phyloP scores from a whole-genome alignment of 2,329 filamentous ascomycete species.

The Lachnellula willkommii region DNA sequence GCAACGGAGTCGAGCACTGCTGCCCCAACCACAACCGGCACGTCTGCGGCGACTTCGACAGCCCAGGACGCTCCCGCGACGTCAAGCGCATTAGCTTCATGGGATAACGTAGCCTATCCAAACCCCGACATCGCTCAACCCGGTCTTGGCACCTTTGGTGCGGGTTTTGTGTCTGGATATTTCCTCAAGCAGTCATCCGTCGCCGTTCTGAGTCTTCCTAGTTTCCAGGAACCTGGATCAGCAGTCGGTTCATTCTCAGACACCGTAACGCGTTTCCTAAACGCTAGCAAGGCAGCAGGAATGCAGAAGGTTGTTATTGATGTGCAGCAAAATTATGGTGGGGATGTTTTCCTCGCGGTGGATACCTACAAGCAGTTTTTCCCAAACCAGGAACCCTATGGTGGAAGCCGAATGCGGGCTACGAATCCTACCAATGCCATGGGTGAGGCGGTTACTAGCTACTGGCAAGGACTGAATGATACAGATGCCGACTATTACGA shows the following conservation, averaged over 20 bases:
- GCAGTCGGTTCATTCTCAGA: slow-evolving; percentile 28
- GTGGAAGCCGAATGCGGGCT: slow-evolving; percentile 20
- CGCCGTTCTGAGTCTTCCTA: slow-evolving; percentile 37
- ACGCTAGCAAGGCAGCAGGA: slow-evolving; percentile 37
- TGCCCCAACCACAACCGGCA: slow-evolving; percentile 32
- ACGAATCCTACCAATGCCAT: slow-evolving; percentile 18
- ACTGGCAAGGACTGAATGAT: slow-evolving; percentile 15
- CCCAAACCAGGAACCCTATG: slow-evolving; percentile 26
- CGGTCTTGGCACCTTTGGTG: slow-evolving; percentile 19
- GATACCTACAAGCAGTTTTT: slow-evolving; percentile 43
- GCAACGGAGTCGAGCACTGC: not conserved
- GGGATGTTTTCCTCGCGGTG: slow-evolving; percentile 52
- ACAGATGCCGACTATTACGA: slow-evolving; percentile 12
- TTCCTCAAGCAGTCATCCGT: slow-evolving; percentile 23
- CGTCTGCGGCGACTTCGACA: slow-evolving; percentile 9
- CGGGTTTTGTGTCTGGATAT: slow-evolving; percentile 23
- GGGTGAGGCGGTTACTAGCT: slow-evolving; percentile 15
- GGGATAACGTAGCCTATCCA: slow-evolving; percentile 20
- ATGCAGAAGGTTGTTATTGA: slow-evolving; percentile 59
- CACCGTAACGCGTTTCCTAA: slow-evolving; percentile 37
- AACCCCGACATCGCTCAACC: slow-evolving; percentile 16
- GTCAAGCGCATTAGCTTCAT: slow-evolving; percentile 31
- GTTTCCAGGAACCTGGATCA: slow-evolving; percentile 30
- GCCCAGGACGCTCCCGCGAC: not conserved
- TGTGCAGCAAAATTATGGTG: slow-evolving; percentile 54